These are phyloP conservation scores for Eucalyptus sideroxylon DNA, from an alignment of 345 rosid species.

Conservation along the genomic window DNA sequence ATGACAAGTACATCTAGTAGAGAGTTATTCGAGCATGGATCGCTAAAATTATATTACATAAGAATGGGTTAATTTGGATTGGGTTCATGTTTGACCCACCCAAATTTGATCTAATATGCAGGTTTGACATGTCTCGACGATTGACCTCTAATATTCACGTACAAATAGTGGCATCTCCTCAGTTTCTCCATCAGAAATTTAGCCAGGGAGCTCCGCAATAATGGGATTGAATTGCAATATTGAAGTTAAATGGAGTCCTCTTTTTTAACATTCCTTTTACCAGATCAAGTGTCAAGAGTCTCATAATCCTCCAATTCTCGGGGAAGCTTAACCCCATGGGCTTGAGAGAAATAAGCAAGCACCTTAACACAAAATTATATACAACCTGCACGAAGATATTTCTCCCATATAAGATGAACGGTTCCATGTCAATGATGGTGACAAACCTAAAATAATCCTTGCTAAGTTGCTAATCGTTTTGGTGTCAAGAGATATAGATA, in stretches of 20 bases:
- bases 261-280: slow-evolving; percentile 8
- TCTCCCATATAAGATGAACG: too few species aligned
- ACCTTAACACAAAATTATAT: slow-evolving; percentile 26
- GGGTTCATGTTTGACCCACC: too few species aligned
- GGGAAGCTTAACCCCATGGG: slow-evolving; percentile 66
- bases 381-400: not conserved
- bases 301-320: slow-evolving; percentile 56
- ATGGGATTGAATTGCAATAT: not conserved
- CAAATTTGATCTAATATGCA: too few species aligned
- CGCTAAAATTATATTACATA: too few species aligned
- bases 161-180: not conserved
- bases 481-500: too few species aligned
- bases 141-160: not conserved
- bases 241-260: not conserved
- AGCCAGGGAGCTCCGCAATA: not conserved
- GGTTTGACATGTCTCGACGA: too few species aligned
- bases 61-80: too few species aligned
- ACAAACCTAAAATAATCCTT: too few species aligned
- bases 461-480: too few species aligned
- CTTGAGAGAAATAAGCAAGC: slow-evolving; percentile 92
- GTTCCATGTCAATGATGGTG: too few species aligned
- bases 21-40: too few species aligned
- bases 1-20: too few species aligned
- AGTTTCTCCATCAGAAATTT: not conserved
- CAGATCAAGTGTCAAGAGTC: slow-evolving; percentile 58